Base-by-base conservation (phyloP, 495 filamentous ascomycete species). In the Penicillium lividum region DNA sequence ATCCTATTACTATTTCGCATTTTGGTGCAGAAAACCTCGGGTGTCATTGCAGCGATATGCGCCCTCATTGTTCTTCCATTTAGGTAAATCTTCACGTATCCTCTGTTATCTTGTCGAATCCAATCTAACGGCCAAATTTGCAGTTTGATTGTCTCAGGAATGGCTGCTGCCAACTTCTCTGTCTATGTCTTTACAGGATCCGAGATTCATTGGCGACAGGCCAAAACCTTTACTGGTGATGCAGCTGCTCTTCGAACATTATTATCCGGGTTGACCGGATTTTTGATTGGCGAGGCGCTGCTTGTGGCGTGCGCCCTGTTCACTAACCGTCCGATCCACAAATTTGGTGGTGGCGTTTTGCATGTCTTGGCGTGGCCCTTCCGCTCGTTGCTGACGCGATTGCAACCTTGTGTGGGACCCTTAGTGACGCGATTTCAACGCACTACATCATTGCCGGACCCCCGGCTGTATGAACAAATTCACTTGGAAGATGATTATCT, bases 131-230 rank as follows among this genome's bases (percentile, higher is more conserved):
- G 13, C 13, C 4, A 40, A 30, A 22, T 22, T 22, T 33, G 5
- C 56, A 74, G 71, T 66, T 47, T 76, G 13, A 58, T 69, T 22
- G 66, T 76, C 50, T 73, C 70, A 29, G 66, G 64, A 36, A 76
- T 76, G 73, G 63, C 72, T 28, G 51, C 71, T 11, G 64, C 73
- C 58, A 75, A 74, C 42, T 60, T 65, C 55, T 74, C 71, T 53
- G 72, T 77, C 53, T 77, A 73, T 48, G 46, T 74, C 40, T 67
- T 70, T 7, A 73, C 69, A 30, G 74, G 74, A 3, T 70, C 74
- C 40, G 74, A 77, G 51, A 75, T 77, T 30, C 73, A 77, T 64
- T 77, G 74, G 74, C 62, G 65, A 54, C 73, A 75, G 46, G 73
- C 72, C 43, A 68, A 65, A 38, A 63, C 65, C 51, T 73, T 74